phyloP scores from a whole-genome alignment of 2,329 filamentous ascomycete species.

The Sclerotinia glacialis region DNA sequence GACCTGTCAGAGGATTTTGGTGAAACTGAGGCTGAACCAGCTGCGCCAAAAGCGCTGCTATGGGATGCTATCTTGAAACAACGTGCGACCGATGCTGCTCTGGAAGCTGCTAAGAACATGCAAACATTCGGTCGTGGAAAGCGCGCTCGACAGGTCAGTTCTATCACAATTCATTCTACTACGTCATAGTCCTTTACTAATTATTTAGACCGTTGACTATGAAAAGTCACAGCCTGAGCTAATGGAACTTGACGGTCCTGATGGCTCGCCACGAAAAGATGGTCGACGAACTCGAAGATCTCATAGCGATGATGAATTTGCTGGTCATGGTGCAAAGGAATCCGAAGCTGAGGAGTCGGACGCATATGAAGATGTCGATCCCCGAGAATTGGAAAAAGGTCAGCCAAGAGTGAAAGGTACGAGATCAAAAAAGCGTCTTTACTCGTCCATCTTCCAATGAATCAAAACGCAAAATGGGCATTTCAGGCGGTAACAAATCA shows the following conservation, averaged over 20 bases:
- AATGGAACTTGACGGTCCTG: slow-evolving; percentile 26
- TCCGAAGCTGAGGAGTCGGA: slow-evolving; percentile 33
- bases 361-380: not conserved
- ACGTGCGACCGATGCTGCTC: slow-evolving; percentile 74
- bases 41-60: slow-evolving; percentile 62
- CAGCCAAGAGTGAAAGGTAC: slow-evolving; percentile 20
- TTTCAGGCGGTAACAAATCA: not conserved
- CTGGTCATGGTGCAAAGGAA: slow-evolving; percentile 32
- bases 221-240: slow-evolving; percentile 25
- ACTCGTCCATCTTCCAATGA: slow-evolving; percentile 2
- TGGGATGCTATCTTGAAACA: slow-evolving; percentile 91
- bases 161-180: slow-evolving; percentile 1
- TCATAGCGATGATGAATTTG: slow-evolving; percentile 39
- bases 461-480: not conserved
- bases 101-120: slow-evolving; percentile 63
- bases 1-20: slow-evolving; percentile 62
- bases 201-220: slow-evolving; percentile 27
- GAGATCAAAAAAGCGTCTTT: slow-evolving; percentile 8
- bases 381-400: slow-evolving; percentile 11
- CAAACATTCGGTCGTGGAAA: slow-evolving; percentile 84
- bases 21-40: slow-evolving; percentile 50
- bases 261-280: slow-evolving; percentile 25
- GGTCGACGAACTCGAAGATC: slow-evolving; percentile 22
- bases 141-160: slow-evolving; percentile 45
- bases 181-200: slow-evolving; percentile 3